A percentile compares a stretch with the other conserved stretches of the same genome.
Conservation (phyloP, 1,284 basidiomycete genomes). For the Tausonia pullulans region DNA sequence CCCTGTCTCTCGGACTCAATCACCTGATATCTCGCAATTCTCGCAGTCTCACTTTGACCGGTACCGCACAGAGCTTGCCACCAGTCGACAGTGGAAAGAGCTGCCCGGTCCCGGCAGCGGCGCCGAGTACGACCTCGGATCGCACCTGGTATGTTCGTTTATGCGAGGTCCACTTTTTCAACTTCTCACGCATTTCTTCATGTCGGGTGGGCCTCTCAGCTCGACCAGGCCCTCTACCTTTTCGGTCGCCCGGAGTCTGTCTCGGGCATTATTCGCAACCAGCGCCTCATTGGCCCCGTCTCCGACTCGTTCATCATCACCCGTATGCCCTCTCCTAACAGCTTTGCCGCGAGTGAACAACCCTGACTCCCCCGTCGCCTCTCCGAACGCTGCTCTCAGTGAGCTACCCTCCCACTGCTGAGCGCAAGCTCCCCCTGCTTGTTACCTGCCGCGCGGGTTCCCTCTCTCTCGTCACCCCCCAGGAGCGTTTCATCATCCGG, state of each 20-base stretch:
- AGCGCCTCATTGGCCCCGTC: slow-evolving; percentile 53
- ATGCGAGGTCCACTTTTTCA: too few species aligned
- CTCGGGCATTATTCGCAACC: slow-evolving; percentile 58
- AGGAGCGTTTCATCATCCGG: slow-evolving; percentile 51
- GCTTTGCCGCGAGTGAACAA: background rate
- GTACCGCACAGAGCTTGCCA: slow-evolving; percentile 33
- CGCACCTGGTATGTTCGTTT: slow-evolving; percentile 35
- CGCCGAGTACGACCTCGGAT: slow-evolving; percentile 38
- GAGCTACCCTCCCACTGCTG: slow-evolving; percentile 46
- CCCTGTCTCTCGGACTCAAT: background rate
- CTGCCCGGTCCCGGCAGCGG: slow-evolving; percentile 33
- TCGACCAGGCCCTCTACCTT: slow-evolving; percentile 65
- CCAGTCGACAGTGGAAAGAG: slow-evolving; percentile 43
- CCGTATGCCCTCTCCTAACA: slow-evolving; percentile 22
- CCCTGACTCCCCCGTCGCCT: slow-evolving; percentile 14
- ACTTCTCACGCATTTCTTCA: background rate
- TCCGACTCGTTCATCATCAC: slow-evolving; percentile 47
- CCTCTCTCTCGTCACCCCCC: slow-evolving; percentile 50
- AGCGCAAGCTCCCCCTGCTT: slow-evolving; percentile 46
- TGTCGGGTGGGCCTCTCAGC: slow-evolving; percentile 21
- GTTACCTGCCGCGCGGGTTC: slow-evolving; percentile 58
- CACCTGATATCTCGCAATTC: background rate
- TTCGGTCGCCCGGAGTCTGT: slow-evolving; percentile 63
- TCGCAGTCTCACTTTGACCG: slow-evolving; percentile 51
- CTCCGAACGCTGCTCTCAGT: slow-evolving; percentile 47